Evolutionary conservation across 306 rosid genomes (phyloP).

Genomic region (Morella rubra): DNA sequence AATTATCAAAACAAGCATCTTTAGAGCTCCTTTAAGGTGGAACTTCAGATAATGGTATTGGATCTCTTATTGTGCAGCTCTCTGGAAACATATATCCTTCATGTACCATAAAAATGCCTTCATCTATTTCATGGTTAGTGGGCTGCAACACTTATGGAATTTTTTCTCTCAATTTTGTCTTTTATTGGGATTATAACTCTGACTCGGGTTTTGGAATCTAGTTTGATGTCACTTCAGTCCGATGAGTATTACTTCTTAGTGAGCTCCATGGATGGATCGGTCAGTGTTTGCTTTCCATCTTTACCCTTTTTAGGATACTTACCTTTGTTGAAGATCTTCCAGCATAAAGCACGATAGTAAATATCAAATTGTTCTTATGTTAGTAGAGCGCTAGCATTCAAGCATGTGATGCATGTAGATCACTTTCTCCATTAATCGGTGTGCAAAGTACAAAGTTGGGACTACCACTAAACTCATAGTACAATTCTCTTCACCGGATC

Average conservation of each 20-base stretch:
- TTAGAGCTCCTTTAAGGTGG: neutral
- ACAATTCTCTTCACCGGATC: neutral
- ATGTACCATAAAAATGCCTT: constrained; percentile 66
- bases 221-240: constrained; percentile 72
- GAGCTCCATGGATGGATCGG: constrained; percentile 98
- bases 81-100: constrained; percentile 59
- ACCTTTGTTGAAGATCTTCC: neutral
- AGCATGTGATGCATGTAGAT: neutral
- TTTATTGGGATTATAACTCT: constrained; percentile 19
- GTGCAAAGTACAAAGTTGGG: neutral
- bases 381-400: neutral
- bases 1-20: neutral
- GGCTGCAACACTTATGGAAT: neutral
- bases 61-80: constrained; percentile 46
- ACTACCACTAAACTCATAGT: neutral
- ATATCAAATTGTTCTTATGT: neutral
- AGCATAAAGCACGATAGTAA: neutral
- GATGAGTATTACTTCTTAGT: constrained; percentile 87
- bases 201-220: constrained; percentile 35
- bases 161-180: constrained; percentile 1
- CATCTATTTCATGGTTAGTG: constrained; percentile 75
- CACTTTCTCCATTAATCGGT: neutral
- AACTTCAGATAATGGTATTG: constrained; percentile 21
- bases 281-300: constrained; percentile 38
- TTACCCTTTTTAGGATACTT: constrained; percentile 15